These are phyloP conservation scores for Eleusine coracana DNA, from an alignment of 176 grass and related monocot species.

Conservation along the genomic window DNA sequence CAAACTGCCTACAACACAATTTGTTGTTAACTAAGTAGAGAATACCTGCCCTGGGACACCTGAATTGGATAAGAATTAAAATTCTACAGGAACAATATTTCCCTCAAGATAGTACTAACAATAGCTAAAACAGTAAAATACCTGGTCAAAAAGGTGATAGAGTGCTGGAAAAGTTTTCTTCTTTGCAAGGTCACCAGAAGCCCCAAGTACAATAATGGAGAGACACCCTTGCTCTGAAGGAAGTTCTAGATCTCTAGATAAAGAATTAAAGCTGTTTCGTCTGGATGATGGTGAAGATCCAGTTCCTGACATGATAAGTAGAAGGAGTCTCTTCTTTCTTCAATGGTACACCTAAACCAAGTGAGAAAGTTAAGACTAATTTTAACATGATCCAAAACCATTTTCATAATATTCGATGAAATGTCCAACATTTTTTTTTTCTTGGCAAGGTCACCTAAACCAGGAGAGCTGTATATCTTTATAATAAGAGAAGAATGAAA, in stretches of 20 bases:
- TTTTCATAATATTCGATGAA: background rate
- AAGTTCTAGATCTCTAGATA: conserved; percentile 63
- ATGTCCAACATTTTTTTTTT: background rate
- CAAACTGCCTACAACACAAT: background rate
- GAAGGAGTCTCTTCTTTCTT: conserved; percentile 37
- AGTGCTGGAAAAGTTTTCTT: conserved; percentile 99
- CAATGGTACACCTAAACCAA: conserved; percentile 43
- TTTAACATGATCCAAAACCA: background rate
- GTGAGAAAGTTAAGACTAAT: conserved; percentile 30
- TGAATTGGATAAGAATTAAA: conserved; percentile 35
- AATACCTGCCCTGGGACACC: conserved; percentile 22
- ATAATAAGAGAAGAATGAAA: background rate
- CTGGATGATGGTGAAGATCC: conserved; percentile 65
- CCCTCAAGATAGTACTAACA: background rate
- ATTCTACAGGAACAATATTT: background rate
- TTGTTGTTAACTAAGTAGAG: background rate
- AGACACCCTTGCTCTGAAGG: conserved; percentile 63
- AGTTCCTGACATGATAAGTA: conserved; percentile 58
- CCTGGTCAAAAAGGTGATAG: conserved; percentile 91
- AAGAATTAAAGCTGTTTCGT: conserved; percentile 68
- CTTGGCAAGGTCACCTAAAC: too few relatives aligned
- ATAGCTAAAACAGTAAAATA: conserved; percentile 41
- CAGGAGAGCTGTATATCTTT: background rate
- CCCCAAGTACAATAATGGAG: conserved; percentile 92
- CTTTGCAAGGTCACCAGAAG: conserved; percentile 98